A percentile compares a stretch with the other conserved stretches of the same genome.
Evolutionary conservation across 306 rosid species (phyloP).

Genomic region (Datisca glomerata): DNA sequence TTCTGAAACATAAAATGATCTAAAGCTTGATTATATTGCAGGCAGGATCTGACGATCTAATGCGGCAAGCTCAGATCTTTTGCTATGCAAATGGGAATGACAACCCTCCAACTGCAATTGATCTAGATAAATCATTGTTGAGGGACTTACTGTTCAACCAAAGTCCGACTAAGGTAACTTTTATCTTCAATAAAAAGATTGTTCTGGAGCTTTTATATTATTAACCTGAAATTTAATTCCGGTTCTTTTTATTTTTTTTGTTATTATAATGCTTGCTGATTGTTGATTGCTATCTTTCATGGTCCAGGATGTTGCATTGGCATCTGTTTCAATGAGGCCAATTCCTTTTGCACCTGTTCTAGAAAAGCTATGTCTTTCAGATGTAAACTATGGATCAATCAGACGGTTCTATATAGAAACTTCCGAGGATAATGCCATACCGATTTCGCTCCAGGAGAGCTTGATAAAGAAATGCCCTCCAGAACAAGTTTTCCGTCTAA

Average conservation of each 20-base stretch:
- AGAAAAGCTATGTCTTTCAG: slow-evolving; percentile 73
- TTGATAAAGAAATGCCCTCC: slow-evolving; percentile 67
- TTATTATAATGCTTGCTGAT: too few relatives aligned
- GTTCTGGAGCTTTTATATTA: too few relatives aligned
- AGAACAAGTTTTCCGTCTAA: slow-evolving; percentile 51
- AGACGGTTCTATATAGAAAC: slow-evolving; percentile 79
- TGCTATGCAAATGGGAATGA: slow-evolving; percentile 74
- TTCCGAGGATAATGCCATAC: slow-evolving; percentile 73
- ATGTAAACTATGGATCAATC: slow-evolving; percentile 51
- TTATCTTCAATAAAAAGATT: too few relatives aligned
- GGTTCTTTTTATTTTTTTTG: too few relatives aligned
- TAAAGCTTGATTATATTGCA: slow-evolving; percentile 20
- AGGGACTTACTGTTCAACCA: slow-evolving; percentile 76
- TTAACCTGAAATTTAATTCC: too few relatives aligned
- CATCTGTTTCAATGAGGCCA: slow-evolving; percentile 89
- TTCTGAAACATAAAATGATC: too few relatives aligned
- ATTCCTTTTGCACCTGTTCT: slow-evolving; percentile 72
- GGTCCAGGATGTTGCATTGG: slow-evolving; percentile 72
- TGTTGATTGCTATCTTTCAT: slow-evolving; percentile 9
- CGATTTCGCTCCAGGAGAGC: slow-evolving; percentile 46
- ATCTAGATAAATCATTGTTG: slow-evolving; percentile 53
- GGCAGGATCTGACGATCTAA: slow-evolving; percentile 61
- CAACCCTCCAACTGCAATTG: slow-evolving; percentile 76
- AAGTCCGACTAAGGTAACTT: slow-evolving; percentile 83
- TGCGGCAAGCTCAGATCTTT: slow-evolving; percentile 77